Evolutionary conservation across 352 stramenopile genomes (phyloP), one percentile per base, ranked within the genome.

Genomic region (Saprolegnia parasitica): DNA sequence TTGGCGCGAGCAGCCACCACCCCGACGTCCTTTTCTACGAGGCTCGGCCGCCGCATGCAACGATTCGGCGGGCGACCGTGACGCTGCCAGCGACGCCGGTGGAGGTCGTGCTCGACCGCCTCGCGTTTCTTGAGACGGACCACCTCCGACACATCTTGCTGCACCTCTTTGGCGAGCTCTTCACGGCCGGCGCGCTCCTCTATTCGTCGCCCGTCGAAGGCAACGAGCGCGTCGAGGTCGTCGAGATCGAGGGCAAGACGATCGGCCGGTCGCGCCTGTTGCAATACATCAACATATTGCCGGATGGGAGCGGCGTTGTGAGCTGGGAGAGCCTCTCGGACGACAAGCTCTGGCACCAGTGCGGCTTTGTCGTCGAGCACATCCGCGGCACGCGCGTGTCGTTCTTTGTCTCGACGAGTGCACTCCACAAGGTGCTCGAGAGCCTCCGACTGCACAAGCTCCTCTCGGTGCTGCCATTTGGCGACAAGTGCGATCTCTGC

Each of bases 81-180:
- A 60, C 52, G 35, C 11, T 60, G 52, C 52, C 52, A 1, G 11
- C 1, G 3, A 20, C n/a, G 11, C 35, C 52, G 11, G 4, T 60
- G 52, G 3, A 20, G 3, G 24, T 4, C 3, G 35, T 60, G 24
- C 52, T 60, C 16, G 9, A 60, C 52, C 24, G 35, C 13, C 35
- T 60, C 16, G 24, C 24, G 16, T 60, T 60, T 60, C 24, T 40
- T 9, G 52, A 60, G 16, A 42, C 52, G 35, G 52, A 60, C 24
- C 52, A 60, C 52, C 24, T 60, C 11, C 24, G 52, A 1, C 52
- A 60, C 35, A 40, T 60, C 35, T 20, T 60, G 52, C 8, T 40
- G 24, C 52, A 60, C 9, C 24, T 60, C 24, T 60, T 42, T 24
- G 52, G 52, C 8, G 35, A 35, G 11, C 24, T 60, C 35, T 60